These are phyloP conservation scores for Aspergillus arachidicola DNA, from an alignment of 2,329 filamentous ascomycete genomes.

Conservation along the genomic window DNA sequence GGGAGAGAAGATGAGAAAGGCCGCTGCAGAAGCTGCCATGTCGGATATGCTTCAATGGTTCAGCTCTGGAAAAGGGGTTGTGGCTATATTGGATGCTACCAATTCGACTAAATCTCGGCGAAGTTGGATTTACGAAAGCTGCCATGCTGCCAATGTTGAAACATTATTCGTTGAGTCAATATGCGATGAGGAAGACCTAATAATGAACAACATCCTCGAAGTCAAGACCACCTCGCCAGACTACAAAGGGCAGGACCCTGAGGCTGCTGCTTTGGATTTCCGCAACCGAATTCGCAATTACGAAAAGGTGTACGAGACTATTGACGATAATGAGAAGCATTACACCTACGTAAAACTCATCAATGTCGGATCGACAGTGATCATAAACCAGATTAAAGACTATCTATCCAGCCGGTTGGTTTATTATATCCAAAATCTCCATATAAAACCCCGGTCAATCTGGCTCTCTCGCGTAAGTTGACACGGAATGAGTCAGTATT, in stretches of 20 bases:
- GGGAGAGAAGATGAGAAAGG: slow-evolving; percentile 83
- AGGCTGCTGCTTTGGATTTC: slow-evolving; percentile 87
- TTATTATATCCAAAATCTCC: slow-evolving; percentile 97
- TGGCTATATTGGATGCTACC: slow-evolving; percentile 93
- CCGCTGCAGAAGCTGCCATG: slow-evolving; percentile 88
- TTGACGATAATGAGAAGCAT: slow-evolving; percentile 83
- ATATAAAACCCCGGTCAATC: slow-evolving; percentile 94
- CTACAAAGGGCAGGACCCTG: slow-evolving; percentile 91
- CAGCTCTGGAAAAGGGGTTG: slow-evolving; percentile 70
- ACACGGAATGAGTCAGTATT: neutral
- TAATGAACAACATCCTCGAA: slow-evolving; percentile 97
- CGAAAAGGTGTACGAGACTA: slow-evolving; percentile 93
- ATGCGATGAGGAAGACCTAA: slow-evolving; percentile 91
- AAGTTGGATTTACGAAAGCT: slow-evolving; percentile 85
- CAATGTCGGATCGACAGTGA: slow-evolving; percentile 91
- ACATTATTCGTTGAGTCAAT: slow-evolving; percentile 96
- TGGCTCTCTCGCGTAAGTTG: slow-evolving; percentile 85
- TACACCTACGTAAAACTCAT: slow-evolving; percentile 97
- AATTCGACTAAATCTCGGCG: slow-evolving; percentile 91
- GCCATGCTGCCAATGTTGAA: slow-evolving; percentile 75
- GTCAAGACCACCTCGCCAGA: slow-evolving; percentile 97
- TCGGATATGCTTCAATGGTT: slow-evolving; percentile 97
- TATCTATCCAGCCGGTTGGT: slow-evolving; percentile 95
- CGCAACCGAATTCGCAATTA: slow-evolving; percentile 94
- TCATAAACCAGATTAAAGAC: slow-evolving; percentile 97